These are phyloP conservation scores for Gomphus bonarii DNA, from an alignment of 1,284 basidiomycete genomes.

Conservation along the genomic window DNA sequence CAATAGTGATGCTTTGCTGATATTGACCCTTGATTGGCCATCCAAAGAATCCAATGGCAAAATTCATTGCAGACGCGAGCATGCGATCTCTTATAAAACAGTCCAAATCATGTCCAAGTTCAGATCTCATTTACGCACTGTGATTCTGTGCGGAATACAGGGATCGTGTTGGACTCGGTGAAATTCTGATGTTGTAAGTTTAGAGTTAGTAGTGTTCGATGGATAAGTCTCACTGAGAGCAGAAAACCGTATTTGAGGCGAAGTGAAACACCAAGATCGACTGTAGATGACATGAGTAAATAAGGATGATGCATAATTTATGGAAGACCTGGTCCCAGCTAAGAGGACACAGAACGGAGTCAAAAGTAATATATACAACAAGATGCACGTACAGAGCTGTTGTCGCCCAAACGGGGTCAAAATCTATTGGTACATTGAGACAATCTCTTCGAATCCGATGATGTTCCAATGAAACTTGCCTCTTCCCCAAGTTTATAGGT, in stretches of 20 bases:
- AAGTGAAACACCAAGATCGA: constrained; percentile 61
- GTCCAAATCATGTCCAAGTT: background rate
- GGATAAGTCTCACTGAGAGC: constrained; percentile 11
- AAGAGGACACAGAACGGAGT: background rate
- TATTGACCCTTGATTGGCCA: constrained; percentile 72
- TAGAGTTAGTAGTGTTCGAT: background rate
- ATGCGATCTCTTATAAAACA: constrained; percentile 53
- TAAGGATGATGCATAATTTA: constrained; percentile 4
- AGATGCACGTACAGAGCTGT: constrained; percentile 45
- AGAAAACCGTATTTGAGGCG: constrained; percentile 23
- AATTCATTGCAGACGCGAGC: constrained; percentile 75
- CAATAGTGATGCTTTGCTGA: constrained; percentile 72
- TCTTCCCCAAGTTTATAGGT: constrained; percentile 63
- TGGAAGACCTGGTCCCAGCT: background rate
- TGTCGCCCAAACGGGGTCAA: constrained; percentile 77
- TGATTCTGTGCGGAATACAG: constrained; percentile 83
- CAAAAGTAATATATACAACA: background rate
- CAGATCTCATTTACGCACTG: constrained; percentile 38
- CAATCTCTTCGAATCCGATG: constrained; percentile 16
- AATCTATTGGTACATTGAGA: constrained; percentile 37
- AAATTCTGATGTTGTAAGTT: constrained; percentile 40
- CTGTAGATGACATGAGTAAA: constrained; percentile 18
- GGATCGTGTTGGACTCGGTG: constrained; percentile 55
- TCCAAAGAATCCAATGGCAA: constrained; percentile 83
- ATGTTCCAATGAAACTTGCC: constrained; percentile 3